phyloP scores from a whole-genome alignment of 1,284 basidiomycete genomes.

The Melampsora larici-populina region DNA sequence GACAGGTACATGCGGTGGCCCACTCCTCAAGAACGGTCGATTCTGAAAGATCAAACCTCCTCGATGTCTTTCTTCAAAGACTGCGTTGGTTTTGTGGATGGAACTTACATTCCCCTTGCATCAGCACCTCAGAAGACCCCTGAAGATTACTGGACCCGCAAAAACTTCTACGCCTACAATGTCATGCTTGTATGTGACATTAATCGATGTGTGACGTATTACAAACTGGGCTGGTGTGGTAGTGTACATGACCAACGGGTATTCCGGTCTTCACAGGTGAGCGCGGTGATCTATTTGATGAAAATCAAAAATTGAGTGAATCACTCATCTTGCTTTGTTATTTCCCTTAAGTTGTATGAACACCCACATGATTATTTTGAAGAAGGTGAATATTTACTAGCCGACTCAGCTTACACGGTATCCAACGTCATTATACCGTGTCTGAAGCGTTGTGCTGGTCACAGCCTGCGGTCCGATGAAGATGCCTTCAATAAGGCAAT shows the following conservation, averaged over 20 bases:
- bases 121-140: not conserved
- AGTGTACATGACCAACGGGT: no score
- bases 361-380: not conserved
- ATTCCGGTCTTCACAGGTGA: not conserved
- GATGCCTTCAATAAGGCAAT: no score
- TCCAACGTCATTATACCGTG: not conserved
- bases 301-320: not conserved
- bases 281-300: not conserved
- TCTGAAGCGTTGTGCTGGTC: not conserved
- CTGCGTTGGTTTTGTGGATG: no score
- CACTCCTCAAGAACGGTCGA: no score
- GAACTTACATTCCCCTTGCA: no score
- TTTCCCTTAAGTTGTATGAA: not conserved
- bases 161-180: not conserved
- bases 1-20: not conserved
- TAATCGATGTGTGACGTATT: conserved; percentile 3
- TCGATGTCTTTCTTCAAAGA: no score
- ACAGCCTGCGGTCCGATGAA: not conserved
- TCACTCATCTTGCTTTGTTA: no score
- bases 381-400: not conserved
- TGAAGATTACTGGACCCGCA: conserved; percentile 1
- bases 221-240: not conserved
- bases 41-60: not conserved
- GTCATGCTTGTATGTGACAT: conserved; percentile 2
- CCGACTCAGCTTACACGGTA: not conserved